Evolutionary conservation across 73 alveolate genomes (phyloP).

Genomic region (Uronychia binucleata): DNA sequence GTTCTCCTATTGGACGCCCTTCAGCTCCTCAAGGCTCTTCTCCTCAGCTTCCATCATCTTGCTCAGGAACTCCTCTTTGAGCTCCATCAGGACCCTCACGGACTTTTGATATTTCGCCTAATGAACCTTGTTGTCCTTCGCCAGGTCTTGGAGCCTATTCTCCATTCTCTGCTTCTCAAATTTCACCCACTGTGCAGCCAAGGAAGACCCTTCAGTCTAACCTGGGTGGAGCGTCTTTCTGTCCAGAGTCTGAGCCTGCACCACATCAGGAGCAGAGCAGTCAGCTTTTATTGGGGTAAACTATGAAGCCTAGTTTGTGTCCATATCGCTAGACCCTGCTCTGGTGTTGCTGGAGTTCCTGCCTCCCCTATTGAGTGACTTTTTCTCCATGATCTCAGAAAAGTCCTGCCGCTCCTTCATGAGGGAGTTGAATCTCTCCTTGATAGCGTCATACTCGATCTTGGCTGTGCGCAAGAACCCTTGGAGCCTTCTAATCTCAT

Average conservation of each 20-base stretch:
- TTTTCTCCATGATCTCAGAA: neutral
- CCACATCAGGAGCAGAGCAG: too few species aligned
- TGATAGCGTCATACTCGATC: neutral
- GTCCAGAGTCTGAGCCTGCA: too few species aligned
- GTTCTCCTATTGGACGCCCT: slow-evolving; percentile 11
- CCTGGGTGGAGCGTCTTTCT: too few species aligned
- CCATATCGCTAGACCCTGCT: too few species aligned
- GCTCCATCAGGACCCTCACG: slow-evolving; percentile 1
- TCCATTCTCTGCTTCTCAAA: neutral
- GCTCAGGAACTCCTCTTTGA: slow-evolving; percentile 25
- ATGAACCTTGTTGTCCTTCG: neutral
- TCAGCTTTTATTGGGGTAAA: too few species aligned
- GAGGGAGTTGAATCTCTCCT: neutral
- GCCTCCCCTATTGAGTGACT: too few species aligned
- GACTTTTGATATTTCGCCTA: slow-evolving; percentile 24
- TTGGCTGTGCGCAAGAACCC: slow-evolving; percentile 5
- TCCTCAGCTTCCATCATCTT: slow-evolving; percentile 31
- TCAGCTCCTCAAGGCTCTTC: slow-evolving; percentile 5
- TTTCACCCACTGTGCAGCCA: neutral
- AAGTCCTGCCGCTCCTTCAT: slow-evolving; percentile 41
- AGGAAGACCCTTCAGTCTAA: too few species aligned
- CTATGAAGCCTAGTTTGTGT: too few species aligned
- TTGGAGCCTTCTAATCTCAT: slow-evolving; percentile 24
- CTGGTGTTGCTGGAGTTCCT: too few species aligned
- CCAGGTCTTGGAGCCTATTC: neutral